Percentiles rank a stretch among this genome's conserved stretches.
phyloP scores from a whole-genome alignment of 352 stramenopile species.

The Hyaloperonospora brassicae region DNA sequence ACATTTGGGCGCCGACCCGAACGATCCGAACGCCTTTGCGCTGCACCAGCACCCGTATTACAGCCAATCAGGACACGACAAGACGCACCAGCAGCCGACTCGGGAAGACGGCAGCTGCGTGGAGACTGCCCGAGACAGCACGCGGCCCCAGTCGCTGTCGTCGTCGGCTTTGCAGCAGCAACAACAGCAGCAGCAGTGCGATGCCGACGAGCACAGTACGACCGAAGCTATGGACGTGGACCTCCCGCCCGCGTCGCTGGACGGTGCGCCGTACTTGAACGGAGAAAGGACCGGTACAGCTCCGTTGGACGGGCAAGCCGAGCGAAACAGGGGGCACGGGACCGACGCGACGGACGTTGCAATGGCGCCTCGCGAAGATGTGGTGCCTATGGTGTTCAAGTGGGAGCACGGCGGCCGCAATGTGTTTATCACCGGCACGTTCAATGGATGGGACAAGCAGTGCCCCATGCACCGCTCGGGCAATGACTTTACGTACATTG shows the following conservation, averaged over 20 bases:
- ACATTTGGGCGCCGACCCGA: conserved; percentile 57
- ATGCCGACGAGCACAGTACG: conserved; percentile 12
- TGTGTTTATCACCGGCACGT: conserved; percentile 98
- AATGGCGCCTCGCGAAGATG: conserved; percentile 19
- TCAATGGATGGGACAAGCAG: conserved; percentile 98
- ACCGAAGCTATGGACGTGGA: conserved; percentile 70
- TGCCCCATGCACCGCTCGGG: conserved; percentile 98
- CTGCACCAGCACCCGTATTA: conserved; percentile 68
- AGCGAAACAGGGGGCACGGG: conserved; percentile 23
- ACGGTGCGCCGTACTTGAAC: conserved; percentile 32
- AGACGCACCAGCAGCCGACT: conserved; percentile 12
- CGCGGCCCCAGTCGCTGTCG: conserved; percentile 7
- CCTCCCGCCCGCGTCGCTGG: conserved; percentile 26
- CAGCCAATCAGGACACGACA: conserved; percentile 21
- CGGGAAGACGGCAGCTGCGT: background rate
- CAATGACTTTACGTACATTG: conserved; percentile 99
- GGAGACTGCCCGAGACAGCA: conserved; percentile 3
- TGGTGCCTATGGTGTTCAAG: conserved; percentile 94
- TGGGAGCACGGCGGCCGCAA: conserved; percentile 96
- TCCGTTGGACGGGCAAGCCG: conserved; percentile 25
- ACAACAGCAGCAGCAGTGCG: conserved; percentile 17
- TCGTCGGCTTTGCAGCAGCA: conserved; percentile 1
- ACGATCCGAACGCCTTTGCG: conserved; percentile 39
- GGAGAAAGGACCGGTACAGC: conserved; percentile 12
- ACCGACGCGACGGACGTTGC: conserved; percentile 10